Evolutionary conservation across 495 filamentous ascomycete species (phyloP), one percentile per base, ranked within the genome.

Genomic region (Bombardia bombarda): DNA sequence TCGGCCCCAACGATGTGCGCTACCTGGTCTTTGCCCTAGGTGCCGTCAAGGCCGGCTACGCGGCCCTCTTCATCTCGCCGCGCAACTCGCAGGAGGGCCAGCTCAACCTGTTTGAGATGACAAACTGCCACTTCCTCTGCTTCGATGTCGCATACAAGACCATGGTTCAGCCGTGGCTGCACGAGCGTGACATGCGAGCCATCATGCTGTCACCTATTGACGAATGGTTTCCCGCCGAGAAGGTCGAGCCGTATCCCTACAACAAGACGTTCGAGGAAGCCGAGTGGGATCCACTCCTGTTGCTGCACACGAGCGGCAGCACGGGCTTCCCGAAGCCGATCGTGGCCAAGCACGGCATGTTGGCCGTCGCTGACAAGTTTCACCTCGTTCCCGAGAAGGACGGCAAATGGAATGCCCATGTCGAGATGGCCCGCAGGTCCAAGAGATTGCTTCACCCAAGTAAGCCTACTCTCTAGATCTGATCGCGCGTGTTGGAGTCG

Each of bases 221-320:
- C 22, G 18, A 51, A 42, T 57, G 55, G 60, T 51, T 61, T 17
- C 44, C 50, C 21, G 26, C 45, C 8, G 45, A 61, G 8, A 38
- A 41, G 26, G 37, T 61, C 19, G 46, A 50, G 40, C 52, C 49
- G 18, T 63, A 47, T 12, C 65, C 67, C 0, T 75, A 73, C 47
- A 42, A 57, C 21, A 67, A 65, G 52, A 66, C 59, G 0, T 74
- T 65, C 22, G 69, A 72, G 18, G 49, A 69, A 42, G 67, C 58
- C 3, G 51, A 64, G 42, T 66, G 73, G 55, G 66, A 77, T 1
- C 68, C 66, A 0, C 45, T 66, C 1, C 23, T 70, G 4, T 56
- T 79, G 9, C 51, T 82, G 10, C 80, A 83, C 47, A 81, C 79
- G 6, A 80, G 76, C 14, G 79, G 79, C 14, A 75, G 74, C 28